Base-by-base conservation (phyloP, 495 filamentous ascomycete species). In the Lepidopterella palustris region DNA sequence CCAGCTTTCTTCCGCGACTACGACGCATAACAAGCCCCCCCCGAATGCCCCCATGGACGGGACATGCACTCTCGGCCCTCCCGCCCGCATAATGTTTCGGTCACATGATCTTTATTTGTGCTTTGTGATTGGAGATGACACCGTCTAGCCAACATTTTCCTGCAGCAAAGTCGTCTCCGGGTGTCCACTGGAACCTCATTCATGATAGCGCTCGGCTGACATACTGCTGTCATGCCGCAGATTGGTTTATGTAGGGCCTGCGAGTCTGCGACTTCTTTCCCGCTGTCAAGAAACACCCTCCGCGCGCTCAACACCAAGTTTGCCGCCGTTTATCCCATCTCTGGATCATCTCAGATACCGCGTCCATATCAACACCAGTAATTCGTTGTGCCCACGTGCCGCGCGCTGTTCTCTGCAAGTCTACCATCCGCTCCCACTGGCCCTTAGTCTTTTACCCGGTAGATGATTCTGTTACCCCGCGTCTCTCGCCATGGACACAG, bases 391-490 rank as follows among this genome's bases (percentile, higher is more conserved):
- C 21, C 8, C 21, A 35, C 32, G 52, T 40, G 25, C 20, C 32
- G 20, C 54, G 31, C n/a, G 8, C 21, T 31, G 23, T 45, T 18
- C 55, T 42, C 35, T 25, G 25, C 48, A 13, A 47, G 10, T 15
- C 10, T 9, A 4, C 39, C 32, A 9, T 1, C 5, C 51, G 32
- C 45, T 13, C 24, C 21, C 39, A 28, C 45, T 28, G 50, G 47
- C 55, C 57, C 13, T 15, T 18, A 2, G 11, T 48, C 5, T 9
- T 57, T 57, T 42, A 48, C 57, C 60, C 58, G 51, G 61, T 68
- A 61, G 53, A 64, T 68, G 61, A 39, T 61, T 47, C 45, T 39
- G 40, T 48, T 45, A 57, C 61, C 49, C 61, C 64, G 61, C 53
- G 47, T 59, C 60, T 56, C 4, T 27, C 54, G 54, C 35, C 32